These are phyloP conservation scores for Termitomyces sp. DNA, from an alignment of 768 basidiomycete genomes.

Conservation along the genomic window DNA sequence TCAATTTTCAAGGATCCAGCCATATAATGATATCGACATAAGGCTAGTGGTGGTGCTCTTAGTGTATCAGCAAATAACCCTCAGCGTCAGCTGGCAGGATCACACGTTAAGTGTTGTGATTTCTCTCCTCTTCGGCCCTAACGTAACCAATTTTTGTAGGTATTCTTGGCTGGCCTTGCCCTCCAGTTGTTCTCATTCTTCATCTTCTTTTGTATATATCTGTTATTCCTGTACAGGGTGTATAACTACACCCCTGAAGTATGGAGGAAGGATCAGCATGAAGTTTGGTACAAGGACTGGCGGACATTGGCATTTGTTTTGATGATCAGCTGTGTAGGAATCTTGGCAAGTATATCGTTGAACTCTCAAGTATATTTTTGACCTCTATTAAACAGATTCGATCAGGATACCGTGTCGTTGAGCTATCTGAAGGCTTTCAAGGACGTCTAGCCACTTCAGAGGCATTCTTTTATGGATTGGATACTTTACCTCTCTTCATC, in stretches of 20 bases:
- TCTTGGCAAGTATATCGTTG: constrained; percentile 38
- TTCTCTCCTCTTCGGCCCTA: neutral
- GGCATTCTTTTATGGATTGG: constrained; percentile 56
- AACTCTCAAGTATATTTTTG: neutral
- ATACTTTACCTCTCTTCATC: constrained; percentile 61
- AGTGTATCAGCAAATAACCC: constrained; percentile 34
- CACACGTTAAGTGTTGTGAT: constrained; percentile 25
- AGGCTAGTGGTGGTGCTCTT: constrained; percentile 47
- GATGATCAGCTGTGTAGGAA: constrained; percentile 52
- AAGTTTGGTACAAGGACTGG: constrained; percentile 54
- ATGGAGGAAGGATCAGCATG: constrained; percentile 33
- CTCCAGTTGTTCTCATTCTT: constrained; percentile 51
- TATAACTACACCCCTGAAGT: constrained; percentile 29
- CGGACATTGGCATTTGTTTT: constrained; percentile 46
- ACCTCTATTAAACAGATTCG: constrained; percentile 39
- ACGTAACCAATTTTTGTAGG: constrained; percentile 40
- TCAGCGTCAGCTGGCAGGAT: constrained; percentile 22
- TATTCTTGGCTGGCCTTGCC: constrained; percentile 53
- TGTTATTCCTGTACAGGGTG: constrained; percentile 45
- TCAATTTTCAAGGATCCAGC: neutral
- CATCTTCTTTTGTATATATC: constrained; percentile 40
- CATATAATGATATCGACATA: neutral
- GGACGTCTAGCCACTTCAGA: constrained; percentile 57
- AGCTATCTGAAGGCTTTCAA: constrained; percentile 55
- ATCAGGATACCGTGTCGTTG: constrained; percentile 53